Percentiles rank a stretch among this genome's conserved stretches.
These are phyloP conservation scores for Canna indica DNA, from an alignment of 176 grass and related monocot genomes.

Conservation along the genomic window DNA sequence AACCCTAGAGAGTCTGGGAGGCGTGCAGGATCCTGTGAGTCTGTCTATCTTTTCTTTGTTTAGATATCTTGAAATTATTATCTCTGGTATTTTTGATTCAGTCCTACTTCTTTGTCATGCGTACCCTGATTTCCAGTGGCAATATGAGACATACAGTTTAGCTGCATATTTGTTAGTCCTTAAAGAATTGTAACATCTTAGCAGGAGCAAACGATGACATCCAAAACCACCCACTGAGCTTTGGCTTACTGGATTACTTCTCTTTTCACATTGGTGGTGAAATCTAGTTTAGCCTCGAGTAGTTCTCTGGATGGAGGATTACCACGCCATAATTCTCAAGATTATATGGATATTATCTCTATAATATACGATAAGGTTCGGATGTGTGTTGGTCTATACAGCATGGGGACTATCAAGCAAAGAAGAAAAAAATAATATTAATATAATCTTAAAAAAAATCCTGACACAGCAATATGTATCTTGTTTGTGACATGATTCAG, in stretches of 20 bases:
- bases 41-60: too few species aligned
- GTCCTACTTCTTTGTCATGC: neutral
- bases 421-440: neutral
- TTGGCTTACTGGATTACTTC: too few species aligned
- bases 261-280: too few species aligned
- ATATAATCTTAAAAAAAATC: too few species aligned
- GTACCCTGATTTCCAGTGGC: neutral
- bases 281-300: too few species aligned
- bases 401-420: neutral
- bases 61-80: too few species aligned
- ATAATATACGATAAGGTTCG: neutral
- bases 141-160: neutral
- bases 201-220: neutral
- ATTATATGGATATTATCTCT: neutral
- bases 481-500: too few species aligned
- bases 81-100: neutral
- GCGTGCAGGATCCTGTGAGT: constrained; percentile 65
- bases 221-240: too few species aligned
- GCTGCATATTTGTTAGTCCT: neutral
- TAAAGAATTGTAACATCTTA: neutral
- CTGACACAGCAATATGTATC: too few species aligned
- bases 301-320: too few species aligned
- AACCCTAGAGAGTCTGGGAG: constrained; percentile 48
- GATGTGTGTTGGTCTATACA: neutral
- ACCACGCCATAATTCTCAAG: neutral